Conservation (phyloP, 2,329 filamentous ascomycete species). For the Laburnicola sp. region DNA sequence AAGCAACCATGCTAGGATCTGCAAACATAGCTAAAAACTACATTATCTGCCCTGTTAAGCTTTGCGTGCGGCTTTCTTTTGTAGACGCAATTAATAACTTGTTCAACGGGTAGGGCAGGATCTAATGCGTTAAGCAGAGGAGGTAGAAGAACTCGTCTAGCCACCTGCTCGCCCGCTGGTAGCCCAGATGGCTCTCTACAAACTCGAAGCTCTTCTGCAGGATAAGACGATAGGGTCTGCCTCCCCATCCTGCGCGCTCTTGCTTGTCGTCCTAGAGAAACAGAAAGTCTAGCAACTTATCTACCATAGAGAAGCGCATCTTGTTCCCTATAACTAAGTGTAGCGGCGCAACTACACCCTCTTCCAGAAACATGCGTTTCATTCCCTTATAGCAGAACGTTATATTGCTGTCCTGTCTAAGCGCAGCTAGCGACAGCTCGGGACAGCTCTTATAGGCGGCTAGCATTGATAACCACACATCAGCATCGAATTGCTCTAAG, state of each 20-base stretch:
- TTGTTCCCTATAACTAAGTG: background rate
- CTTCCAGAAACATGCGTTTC: background rate
- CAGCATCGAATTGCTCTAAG: too few relatives aligned
- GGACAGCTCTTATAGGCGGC: too few relatives aligned
- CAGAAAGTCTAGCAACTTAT: slow-evolving; percentile 5
- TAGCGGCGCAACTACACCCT: background rate
- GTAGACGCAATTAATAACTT: too few relatives aligned
- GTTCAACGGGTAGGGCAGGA: background rate
- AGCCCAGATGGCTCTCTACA: background rate
- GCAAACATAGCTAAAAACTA: too few relatives aligned
- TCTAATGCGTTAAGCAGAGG: slow-evolving; percentile 3
- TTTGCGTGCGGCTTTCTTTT: too few relatives aligned
- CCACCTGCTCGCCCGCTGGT: background rate
- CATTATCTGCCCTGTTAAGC: too few relatives aligned
- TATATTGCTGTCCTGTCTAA: too few relatives aligned
- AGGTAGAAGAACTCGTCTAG: slow-evolving; percentile 7
- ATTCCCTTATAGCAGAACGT: background rate
- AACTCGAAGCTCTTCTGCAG: too few relatives aligned
- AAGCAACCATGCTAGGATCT: too few relatives aligned
- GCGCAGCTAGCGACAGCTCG: too few relatives aligned
- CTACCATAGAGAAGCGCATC: slow-evolving; percentile 4
- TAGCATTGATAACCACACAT: too few relatives aligned
- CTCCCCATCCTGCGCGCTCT: background rate
- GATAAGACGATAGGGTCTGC: too few relatives aligned
- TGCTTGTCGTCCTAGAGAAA: slow-evolving; percentile 1